phyloP scores from a whole-genome alignment of 106 monocot genomes.

The Dactylorhiza incarnata region DNA sequence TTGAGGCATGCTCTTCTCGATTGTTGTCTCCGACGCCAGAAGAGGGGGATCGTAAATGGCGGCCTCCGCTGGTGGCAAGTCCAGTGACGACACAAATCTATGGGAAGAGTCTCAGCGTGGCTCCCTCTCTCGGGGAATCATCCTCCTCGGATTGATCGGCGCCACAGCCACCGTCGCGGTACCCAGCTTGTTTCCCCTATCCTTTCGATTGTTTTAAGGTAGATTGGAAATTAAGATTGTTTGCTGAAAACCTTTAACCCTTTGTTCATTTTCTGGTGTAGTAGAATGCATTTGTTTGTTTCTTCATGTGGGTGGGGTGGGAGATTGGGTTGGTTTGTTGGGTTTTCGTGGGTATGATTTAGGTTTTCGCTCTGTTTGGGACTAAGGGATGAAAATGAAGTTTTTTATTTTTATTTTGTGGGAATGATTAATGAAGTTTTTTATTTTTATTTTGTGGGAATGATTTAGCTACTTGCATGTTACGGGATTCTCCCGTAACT shows the following conservation, averaged over 20 bases:
- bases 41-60: not conserved
- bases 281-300: not conserved
- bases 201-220: not conserved
- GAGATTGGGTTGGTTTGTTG: not conserved
- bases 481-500: too few species aligned
- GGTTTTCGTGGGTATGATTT: not conserved
- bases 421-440: not conserved
- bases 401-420: not conserved
- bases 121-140: constrained; percentile 13
- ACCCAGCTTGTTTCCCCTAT: not conserved
- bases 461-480: too few species aligned
- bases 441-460: too few species aligned
- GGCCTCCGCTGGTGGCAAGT: constrained; percentile 2
- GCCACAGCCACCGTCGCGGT: constrained; percentile 41
- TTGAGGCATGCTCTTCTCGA: constrained; percentile 6
- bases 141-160: constrained; percentile 38
- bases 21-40: not conserved
- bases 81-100: not conserved
- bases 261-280: not conserved
- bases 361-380: not conserved
- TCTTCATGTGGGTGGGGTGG: not conserved
- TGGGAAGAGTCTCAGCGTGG: constrained; percentile 12
- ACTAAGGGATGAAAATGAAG: not conserved
- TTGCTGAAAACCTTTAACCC: not conserved
- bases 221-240: not conserved